Evolutionary conservation across 345 rosid species (phyloP).

Genomic region (Euclidium syriacum): DNA sequence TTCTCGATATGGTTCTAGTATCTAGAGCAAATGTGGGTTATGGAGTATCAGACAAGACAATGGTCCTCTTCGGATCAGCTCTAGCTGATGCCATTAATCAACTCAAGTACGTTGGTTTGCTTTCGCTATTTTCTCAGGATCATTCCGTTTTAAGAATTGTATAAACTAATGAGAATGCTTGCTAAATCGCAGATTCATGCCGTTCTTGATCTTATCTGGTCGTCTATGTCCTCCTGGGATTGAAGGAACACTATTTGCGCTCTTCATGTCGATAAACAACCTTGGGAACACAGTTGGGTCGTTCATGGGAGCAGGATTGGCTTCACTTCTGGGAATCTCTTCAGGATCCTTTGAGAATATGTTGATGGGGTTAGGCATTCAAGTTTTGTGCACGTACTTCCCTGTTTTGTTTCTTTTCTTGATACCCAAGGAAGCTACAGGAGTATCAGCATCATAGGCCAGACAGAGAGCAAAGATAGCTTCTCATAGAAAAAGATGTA

Average conservation of each 20-base stretch:
- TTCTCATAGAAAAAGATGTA: background rate
- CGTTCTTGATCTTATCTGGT: constrained; percentile 91
- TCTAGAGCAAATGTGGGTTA: constrained; percentile 48
- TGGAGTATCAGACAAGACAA: constrained; percentile 75
- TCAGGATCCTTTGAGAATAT: constrained; percentile 90
- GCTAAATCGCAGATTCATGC: constrained; percentile 70
- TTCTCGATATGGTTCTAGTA: constrained; percentile 70
- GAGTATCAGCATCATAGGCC: constrained; percentile 51
- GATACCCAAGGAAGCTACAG: constrained; percentile 92
- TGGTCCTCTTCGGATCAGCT: constrained; percentile 92
- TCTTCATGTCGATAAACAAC: constrained; percentile 95
- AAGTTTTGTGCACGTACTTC: constrained; percentile 67
- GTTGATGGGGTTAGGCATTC: constrained; percentile 57
- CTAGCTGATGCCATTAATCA: constrained; percentile 87
- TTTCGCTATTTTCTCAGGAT: background rate
- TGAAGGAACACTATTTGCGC: constrained; percentile 91
- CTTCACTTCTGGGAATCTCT: constrained; percentile 68
- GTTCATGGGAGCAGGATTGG: constrained; percentile 83
- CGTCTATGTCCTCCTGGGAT: constrained; percentile 96
- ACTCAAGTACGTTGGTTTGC: constrained; percentile 57
- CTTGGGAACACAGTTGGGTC: constrained; percentile 82
- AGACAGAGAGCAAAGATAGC: background rate
- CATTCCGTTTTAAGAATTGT: background rate
- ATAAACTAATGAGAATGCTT: background rate
- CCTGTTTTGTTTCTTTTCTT: constrained; percentile 68